These are phyloP conservation scores for Diaporthe amygdali DNA, from an alignment of 2,329 filamentous ascomycete species.

Conservation along the genomic window DNA sequence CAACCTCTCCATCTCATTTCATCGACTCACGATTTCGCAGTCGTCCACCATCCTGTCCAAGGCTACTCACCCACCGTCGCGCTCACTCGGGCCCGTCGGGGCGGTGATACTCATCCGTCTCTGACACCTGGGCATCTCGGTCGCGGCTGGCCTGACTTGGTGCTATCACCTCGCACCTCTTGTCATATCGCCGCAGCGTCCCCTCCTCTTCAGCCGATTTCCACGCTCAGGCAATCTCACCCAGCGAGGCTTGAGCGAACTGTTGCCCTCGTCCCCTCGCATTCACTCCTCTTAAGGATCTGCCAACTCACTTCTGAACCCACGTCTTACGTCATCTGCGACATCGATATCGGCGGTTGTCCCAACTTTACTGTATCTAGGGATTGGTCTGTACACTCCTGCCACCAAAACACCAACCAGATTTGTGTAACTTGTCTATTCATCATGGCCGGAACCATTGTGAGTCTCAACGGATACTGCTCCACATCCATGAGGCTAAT, in stretches of 20 bases:
- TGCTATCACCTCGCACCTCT: neutral
- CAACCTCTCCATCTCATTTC: conserved; percentile 1
- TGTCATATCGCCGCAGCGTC: neutral
- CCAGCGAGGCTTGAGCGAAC: neutral
- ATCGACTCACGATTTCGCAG: neutral
- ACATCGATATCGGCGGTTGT: neutral
- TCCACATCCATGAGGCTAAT: conserved; percentile 34
- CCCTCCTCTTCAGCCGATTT: neutral
- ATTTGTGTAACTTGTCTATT: neutral
- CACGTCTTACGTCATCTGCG: conserved; percentile 8
- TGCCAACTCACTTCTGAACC: neutral
- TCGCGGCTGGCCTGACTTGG: neutral
- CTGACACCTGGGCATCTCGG: conserved; percentile 2
- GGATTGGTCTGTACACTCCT: neutral
- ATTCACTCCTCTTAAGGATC: neutral
- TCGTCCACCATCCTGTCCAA: neutral
- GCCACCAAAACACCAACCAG: neutral
- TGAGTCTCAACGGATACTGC: neutral
- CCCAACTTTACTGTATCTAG: neutral
- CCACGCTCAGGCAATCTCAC: neutral
- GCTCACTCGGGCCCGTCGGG: conserved; percentile 3
- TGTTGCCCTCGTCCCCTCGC: neutral
- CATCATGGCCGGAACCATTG: conserved; percentile 12
- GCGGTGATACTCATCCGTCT: conserved; percentile 3
- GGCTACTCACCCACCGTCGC: neutral